Evolutionary conservation across 1,139 yeast species (phyloP), one percentile per base, ranked within the genome.

Genomic region (Wickerhamiella infanticola): DNA sequence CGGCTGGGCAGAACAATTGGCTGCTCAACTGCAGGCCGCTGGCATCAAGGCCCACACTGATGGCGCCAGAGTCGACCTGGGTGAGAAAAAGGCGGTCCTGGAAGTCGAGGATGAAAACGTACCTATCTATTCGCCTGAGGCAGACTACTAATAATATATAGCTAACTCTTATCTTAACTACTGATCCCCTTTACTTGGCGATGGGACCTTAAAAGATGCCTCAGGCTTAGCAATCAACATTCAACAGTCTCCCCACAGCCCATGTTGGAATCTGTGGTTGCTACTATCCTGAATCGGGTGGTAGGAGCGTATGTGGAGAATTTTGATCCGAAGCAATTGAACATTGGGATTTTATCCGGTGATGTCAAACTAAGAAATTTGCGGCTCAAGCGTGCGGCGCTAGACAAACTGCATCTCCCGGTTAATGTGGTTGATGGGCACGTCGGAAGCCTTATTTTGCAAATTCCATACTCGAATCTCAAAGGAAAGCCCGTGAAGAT

Each of bases 301-400:
- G 57, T 73, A 50, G 77, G 52, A 31, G 43, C 80, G 18, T 82
- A 90, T 65, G 90, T 93, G 45, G 95, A 93, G 64, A 82, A 90
- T 63, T 90, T 90, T 60, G 98, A 93, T 63, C 88, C 96, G 11
- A 83, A 83, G 54, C 96, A 88, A 59, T 67, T 90, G 58, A 86
- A 90, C 57, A 88, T 90, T 48, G 98, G 97, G 2, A 88, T 93
- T 39, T 88, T 98, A 95, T 78, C 90, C 57, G 99, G 99, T 31
- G 97, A 90, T 68, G 98, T 88, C 42, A 85, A 84, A 60, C 68
- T 93, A 45, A 72, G 72, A 52, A 79, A 88, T 60, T 70, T 93
- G 51, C 73, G 81, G 51, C 69, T 93, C 49, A 84, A 84, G 63
- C 74, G 77, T 31, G 70, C 74, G 62, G 88, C 96, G 6, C 68